phyloP scores from a whole-genome alignment of 371 early-diverging fungal species.

The Basidiobolus meristosporus region DNA sequence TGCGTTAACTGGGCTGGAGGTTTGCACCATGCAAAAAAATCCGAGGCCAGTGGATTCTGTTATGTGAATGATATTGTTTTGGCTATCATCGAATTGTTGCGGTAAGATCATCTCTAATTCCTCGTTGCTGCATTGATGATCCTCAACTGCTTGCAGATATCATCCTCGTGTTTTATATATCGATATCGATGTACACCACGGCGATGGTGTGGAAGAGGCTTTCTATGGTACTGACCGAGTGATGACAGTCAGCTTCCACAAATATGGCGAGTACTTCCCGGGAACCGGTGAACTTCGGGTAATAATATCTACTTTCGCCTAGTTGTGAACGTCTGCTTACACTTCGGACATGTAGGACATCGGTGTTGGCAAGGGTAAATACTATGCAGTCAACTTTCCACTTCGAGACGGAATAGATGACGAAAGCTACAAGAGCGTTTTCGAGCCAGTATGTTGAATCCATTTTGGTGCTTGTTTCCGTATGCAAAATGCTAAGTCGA shows the following conservation, averaged over 20 bases:
- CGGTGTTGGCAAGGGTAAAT: slow-evolving; percentile 70
- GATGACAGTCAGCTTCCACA: slow-evolving; percentile 85
- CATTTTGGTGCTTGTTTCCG: no score
- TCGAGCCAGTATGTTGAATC: slow-evolving; percentile 82
- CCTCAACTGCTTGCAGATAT: slow-evolving; percentile 12
- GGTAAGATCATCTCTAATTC: slow-evolving; percentile 12
- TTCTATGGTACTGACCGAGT: slow-evolving; percentile 81
- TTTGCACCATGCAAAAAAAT: slow-evolving; percentile 86
- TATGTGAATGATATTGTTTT: slow-evolving; percentile 92
- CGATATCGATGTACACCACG: slow-evolving; percentile 94
- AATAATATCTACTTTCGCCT: no score
- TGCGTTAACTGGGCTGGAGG: slow-evolving; percentile 93
- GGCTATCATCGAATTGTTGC: slow-evolving; percentile 67
- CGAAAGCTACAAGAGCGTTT: slow-evolving; percentile 76
- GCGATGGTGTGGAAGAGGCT: slow-evolving; percentile 92
- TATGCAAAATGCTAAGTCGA: no score
- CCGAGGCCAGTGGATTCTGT: slow-evolving; percentile 87
- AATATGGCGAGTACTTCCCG: slow-evolving; percentile 90
- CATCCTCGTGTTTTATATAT: slow-evolving; percentile 78
- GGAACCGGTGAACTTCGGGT: slow-evolving; percentile 79
- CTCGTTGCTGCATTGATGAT: slow-evolving; percentile 5
- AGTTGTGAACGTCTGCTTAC: slow-evolving; percentile 92
- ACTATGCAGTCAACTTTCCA: slow-evolving; percentile 96
- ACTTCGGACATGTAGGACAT: slow-evolving; percentile 49
- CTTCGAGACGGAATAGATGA: slow-evolving; percentile 96